Percentiles rank a stretch among this genome's conserved stretches.
Evolutionary conservation across 345 rosid species (phyloP).

Genomic region (Corchorus capsularis): DNA sequence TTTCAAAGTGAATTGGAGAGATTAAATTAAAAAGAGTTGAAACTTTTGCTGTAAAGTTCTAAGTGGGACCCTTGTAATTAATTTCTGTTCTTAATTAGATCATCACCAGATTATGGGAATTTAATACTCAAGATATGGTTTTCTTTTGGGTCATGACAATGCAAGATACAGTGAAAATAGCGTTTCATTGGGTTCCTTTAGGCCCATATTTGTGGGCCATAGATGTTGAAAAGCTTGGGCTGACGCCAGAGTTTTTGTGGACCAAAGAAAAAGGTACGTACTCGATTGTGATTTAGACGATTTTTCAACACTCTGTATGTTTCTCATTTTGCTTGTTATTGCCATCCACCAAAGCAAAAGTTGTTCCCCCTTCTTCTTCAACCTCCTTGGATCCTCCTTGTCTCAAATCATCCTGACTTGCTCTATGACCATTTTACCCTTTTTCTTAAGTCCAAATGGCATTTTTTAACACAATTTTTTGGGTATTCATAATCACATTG

Average conservation of each 20-base stretch:
- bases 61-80: background rate
- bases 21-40: background rate
- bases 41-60: background rate
- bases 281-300: background rate
- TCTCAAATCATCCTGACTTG: background rate
- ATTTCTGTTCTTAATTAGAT: conserved; percentile 9
- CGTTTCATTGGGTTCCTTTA: conserved; percentile 5
- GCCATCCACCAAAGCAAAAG: conserved; percentile 16
- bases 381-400: conserved; percentile 24
- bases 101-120: background rate
- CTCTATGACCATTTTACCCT: conserved; percentile 7
- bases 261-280: background rate
- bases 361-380: conserved; percentile 27
- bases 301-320: background rate
- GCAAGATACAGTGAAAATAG: background rate
- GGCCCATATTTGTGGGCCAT: conserved; percentile 8
- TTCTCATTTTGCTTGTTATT: background rate
- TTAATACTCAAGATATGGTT: background rate
- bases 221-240: background rate
- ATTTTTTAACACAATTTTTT: background rate
- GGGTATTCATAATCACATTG: too few species aligned
- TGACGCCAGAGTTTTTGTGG: background rate
- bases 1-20: background rate
- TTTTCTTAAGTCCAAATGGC: background rate
- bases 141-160: background rate